Evolutionary conservation across 176 grass and related monocot species (phyloP), one percentile per base, ranked within the genome.

Genomic region (Raddia distichophylla): DNA sequence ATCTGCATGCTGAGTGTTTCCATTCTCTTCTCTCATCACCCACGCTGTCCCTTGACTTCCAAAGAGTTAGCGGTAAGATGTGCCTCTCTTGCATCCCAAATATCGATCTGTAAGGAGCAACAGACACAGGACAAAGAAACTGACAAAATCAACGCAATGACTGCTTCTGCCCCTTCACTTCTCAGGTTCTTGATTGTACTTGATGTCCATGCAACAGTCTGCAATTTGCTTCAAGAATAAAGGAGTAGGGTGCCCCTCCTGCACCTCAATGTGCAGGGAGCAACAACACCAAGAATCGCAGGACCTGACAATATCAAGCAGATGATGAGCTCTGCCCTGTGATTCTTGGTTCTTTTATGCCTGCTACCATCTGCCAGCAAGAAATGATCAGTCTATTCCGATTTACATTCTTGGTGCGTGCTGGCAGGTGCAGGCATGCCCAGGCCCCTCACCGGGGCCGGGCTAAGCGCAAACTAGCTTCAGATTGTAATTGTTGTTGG

Each of bases 381-480:
- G 32, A 59, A 82, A 71, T 62, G 52, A 64, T 67, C 65, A 8
- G 2, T 22, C 14, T 27, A n/a, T n/a, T 83, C 64, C 27, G 12
- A 75, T 58, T 40, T 22, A 52, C 46, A 27, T n/a, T 34, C 67
- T 83, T 3, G 18, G 62, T 27, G 10, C 2, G 6, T 44, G 80
- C 92, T 94, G 89, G 83, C 83, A 94, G 83, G 93, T 82, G 87
- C 93, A 99, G 97, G 93, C 97, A 93, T 93, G 87, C 91, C 90
- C 93, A 60, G 89, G 91, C 93, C 93, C 93, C 96, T 93, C 75
- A 99, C 32, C 91, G 96, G 93, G 96, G 96, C 96, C 93, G 89
- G 72, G 93, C 97, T 64, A 99, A 84, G 87, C 91, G 87, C 91
- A 95, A 93, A 88, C 80, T 92, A 72, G 89, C 76, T 69, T 99